Base-by-base conservation (phyloP, 257 asterid genomes). In the Salvia hispanica region DNA sequence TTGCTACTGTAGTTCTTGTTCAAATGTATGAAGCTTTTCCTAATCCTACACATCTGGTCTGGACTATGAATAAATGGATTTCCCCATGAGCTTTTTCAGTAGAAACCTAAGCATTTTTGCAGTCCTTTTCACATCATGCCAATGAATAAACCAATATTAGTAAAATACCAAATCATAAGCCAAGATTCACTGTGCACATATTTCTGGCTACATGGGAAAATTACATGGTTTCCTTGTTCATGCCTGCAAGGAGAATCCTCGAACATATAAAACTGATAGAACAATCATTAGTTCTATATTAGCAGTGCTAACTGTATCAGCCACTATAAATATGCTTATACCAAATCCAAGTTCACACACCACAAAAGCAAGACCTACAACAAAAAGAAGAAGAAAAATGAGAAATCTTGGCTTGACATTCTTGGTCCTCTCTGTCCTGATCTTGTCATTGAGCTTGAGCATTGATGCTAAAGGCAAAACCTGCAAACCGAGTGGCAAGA, bases 301-400 rank as follows among this genome's bases (percentile, higher is more conserved):
- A 34, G 1, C 1, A 34, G 0, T 4, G 45, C 11, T 18, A 3
- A 67, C 70, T 60, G 66, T 52, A 14, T n/a, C 4, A 59, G 43
- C 9, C 64, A 66, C 64, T 73, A 67, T 67, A 74, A 62, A 63
- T 68, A 58, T 9, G 36, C 74, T 3, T 15, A 7, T 4, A 25
- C 0, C 8, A 66, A 28, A 37, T 64, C n/a, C 9, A 56, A 56
- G 3, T 39, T 25, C 48, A 21, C 67, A 34, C 37, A 3, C n/a
- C 28, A 48, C 4, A 55, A 28, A 8, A 31, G 6, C 9, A 60
- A 37, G 51, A 53, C 9, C 54, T 40, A 14, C 16, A 54, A 13
- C 3, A 56, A 57, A 57, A 46, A 31, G 11, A 43, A n/a, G 15
- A 65, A 14, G 39, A 33, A 46, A 59, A 21, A 75, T 69, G 79